A percentile compares a stretch with the other conserved stretches of the same genome.
Conservation (phyloP, 495 filamentous ascomycete genomes). For the Penicillium steckii region DNA sequence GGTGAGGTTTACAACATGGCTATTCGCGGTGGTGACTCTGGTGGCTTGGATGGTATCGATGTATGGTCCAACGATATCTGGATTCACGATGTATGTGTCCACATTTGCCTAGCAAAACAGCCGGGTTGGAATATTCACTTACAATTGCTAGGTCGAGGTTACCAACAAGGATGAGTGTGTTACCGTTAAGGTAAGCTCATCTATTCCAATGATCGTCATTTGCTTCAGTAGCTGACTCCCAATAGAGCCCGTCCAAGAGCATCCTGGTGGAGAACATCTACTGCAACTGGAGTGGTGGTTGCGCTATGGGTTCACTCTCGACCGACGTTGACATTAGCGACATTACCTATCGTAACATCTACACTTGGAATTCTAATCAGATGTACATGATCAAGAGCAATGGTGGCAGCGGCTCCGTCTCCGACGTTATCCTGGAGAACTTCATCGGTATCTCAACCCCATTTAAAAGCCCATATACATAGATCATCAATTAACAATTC, state of each 20-base stretch:
- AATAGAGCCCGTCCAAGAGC: conserved; percentile 41
- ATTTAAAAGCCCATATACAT: neutral
- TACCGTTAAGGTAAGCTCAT: conserved; percentile 46
- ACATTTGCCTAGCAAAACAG: neutral
- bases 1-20: conserved; percentile 54
- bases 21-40: conserved; percentile 49
- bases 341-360: conserved; percentile 51
- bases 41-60: conserved; percentile 53
- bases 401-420: conserved; percentile 55
- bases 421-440: conserved; percentile 53
- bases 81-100: conserved; percentile 46
- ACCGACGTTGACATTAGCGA: conserved; percentile 40
- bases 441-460: conserved; percentile 43
- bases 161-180: conserved; percentile 59
- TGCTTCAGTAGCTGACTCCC: conserved; percentile 6
- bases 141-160: conserved; percentile 41
- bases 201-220: neutral
- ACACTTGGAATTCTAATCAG: conserved; percentile 54
- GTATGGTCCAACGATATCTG: conserved; percentile 50
- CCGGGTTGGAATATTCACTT: conserved; percentile 9
- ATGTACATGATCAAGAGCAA: conserved; percentile 65
- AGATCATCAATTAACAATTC: conserved; percentile 17
- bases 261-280: conserved; percentile 56
- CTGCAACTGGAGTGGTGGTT: conserved; percentile 57
- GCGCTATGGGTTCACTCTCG: conserved; percentile 50